Base-by-base conservation (phyloP, 2,329 filamentous ascomycete genomes). In the Calonectria naviculata region DNA sequence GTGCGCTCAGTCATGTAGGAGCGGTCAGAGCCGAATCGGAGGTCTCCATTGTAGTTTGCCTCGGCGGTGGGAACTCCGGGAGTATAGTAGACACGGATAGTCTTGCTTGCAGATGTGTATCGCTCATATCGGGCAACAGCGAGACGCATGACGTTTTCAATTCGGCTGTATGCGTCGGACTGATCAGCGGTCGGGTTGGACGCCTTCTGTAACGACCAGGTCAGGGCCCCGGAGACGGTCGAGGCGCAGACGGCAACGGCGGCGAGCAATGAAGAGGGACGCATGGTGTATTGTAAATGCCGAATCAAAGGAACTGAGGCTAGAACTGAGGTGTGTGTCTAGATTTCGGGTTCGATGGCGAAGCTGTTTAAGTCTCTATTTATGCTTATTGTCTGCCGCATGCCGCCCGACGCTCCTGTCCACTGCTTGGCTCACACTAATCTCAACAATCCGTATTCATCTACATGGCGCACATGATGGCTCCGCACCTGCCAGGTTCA, bases 1-100 rank as follows among this genome's bases (percentile, higher is more conserved):
- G 85, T 87, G 17, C 86, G 85, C 77, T 87, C 84, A 58, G 77
- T 87, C 86, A 87, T 87, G 80, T 85, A 87, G 0, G 82, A 72
- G 10, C 85, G 76, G 80, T 86, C 81, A 15, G 81, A 79, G 6
- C 85, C 85, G 76, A 87, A 87, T 17, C 85, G 83, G n/a, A 87
- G 78, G 76, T 85, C 83, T 46, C 85, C 85, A 75, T 83, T 85
- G 78, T 81, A 85, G 80, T 78, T 85, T 10, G 81, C 86, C 72
- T 87, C 86, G 28, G 86, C 86, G 0, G 85, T 87, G 10, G 82
- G 80, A 13, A 87, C 85, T 24, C 84, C 80, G 8, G 85, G 84
- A 10, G 80, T 76, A 77, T 87, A 87, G 44, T 81, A 77, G 28
- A 85, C 84, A 1, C 77, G 80, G 63, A 87, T 77, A 3, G 75